Percentiles rank a stretch among this genome's conserved stretches.
Evolutionary conservation across 192 early-diverging fungal genomes (phyloP).

Genomic region (Coemansia sp.): DNA sequence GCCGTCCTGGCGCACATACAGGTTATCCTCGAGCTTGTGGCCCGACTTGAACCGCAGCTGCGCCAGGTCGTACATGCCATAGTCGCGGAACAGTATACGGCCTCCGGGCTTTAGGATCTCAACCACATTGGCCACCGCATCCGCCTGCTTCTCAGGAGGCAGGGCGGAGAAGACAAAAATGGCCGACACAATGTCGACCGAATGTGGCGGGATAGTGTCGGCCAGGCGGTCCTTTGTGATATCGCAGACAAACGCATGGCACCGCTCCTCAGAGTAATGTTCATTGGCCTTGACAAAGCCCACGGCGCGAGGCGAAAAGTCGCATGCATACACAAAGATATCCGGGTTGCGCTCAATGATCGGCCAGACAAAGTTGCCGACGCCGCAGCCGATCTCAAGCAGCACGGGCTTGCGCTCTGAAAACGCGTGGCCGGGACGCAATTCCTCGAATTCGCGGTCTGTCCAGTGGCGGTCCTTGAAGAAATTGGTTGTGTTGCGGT

Average conservation of each 20-base stretch:
- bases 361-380: slow-evolving; percentile 95
- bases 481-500: slow-evolving; percentile 82
- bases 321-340: slow-evolving; percentile 88
- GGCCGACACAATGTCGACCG: slow-evolving; percentile 86
- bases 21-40: slow-evolving; percentile 84
- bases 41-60: slow-evolving; percentile 95
- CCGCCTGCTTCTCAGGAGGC: slow-evolving; percentile 77
- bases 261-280: slow-evolving; percentile 65
- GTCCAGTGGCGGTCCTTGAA: slow-evolving; percentile 99
- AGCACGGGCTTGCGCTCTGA: slow-evolving; percentile 42
- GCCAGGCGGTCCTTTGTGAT: slow-evolving; percentile 70
- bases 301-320: slow-evolving; percentile 88
- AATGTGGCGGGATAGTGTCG: slow-evolving; percentile 69
- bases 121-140: slow-evolving; percentile 76
- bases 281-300: slow-evolving; percentile 83
- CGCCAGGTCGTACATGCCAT: slow-evolving; percentile 96
- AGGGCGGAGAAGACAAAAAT: slow-evolving; percentile 97
- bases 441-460: slow-evolving; percentile 88
- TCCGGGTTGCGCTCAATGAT: slow-evolving; percentile 76
- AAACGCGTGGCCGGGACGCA: slow-evolving; percentile 48
- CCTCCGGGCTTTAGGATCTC: slow-evolving; percentile 89
- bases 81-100: slow-evolving; percentile 85
- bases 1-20: slow-evolving; percentile 97
- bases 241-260: slow-evolving; percentile 94
- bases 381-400: slow-evolving; percentile 96